Evolutionary conservation across 805 yeast genomes (phyloP).

Genomic region (Barnettozyma populi): DNA sequence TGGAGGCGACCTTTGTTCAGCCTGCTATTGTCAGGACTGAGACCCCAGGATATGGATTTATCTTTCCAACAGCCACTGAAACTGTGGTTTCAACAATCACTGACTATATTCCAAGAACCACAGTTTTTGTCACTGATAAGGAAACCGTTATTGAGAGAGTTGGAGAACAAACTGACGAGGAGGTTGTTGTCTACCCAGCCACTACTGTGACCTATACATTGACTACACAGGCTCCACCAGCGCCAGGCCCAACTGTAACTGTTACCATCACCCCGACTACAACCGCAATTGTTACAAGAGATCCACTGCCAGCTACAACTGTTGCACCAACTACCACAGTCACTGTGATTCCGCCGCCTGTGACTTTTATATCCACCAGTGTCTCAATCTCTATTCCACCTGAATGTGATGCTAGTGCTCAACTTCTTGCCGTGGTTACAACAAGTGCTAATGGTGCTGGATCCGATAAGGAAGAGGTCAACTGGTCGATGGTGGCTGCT

Average conservation of each 20-base stretch:
- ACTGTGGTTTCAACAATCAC: slow-evolving; percentile 14
- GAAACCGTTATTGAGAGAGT: slow-evolving; percentile 10
- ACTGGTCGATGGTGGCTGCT: slow-evolving; percentile 5
- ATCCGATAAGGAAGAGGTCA: slow-evolving; percentile 2
- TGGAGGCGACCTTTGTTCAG: background rate
- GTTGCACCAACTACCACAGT: background rate
- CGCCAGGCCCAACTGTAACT: background rate
- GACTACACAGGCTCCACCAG: slow-evolving; percentile 5
- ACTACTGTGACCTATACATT: slow-evolving; percentile 15
- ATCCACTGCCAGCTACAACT: background rate
- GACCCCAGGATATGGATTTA: slow-evolving; percentile 11
- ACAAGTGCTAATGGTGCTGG: slow-evolving; percentile 3
- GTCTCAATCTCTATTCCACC: slow-evolving; percentile 1
- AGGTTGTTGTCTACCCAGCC: slow-evolving; percentile 12
- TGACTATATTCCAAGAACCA: slow-evolving; percentile 12
- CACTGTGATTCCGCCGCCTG: background rate
- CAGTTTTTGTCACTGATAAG: slow-evolving; percentile 9
- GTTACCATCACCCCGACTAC: background rate
- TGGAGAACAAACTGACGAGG: slow-evolving; percentile 14
- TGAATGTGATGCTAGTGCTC: background rate
- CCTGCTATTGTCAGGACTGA: slow-evolving; percentile 6
- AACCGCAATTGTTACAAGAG: slow-evolving; percentile 3
- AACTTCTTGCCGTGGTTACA: background rate
- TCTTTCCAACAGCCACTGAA: slow-evolving; percentile 11
- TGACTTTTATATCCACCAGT: background rate